phyloP scores from a whole-genome alignment of 2,329 filamentous ascomycete genomes.

The Aspergillus neoniger region DNA sequence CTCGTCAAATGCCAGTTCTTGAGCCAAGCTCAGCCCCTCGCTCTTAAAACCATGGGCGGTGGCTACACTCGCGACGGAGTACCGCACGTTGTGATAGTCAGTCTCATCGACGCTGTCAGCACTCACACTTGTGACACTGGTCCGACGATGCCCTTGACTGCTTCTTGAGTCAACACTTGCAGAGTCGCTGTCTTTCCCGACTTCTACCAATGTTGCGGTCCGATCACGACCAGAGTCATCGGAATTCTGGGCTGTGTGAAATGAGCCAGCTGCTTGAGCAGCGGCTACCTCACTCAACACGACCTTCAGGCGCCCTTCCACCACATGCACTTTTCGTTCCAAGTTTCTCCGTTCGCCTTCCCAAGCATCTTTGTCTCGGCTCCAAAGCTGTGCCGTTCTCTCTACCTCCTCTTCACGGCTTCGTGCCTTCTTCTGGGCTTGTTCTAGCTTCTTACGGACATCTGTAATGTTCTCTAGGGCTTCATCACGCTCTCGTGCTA shows the following conservation, averaged over 20 bases:
- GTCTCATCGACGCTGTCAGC: constrained; percentile 39
- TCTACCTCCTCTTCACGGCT: constrained; percentile 81
- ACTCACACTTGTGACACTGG: constrained; percentile 56
- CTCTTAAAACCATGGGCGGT: constrained; percentile 57
- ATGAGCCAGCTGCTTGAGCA: constrained; percentile 37
- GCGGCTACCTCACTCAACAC: constrained; percentile 78
- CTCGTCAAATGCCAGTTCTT: constrained; percentile 85
- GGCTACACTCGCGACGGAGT: constrained; percentile 66
- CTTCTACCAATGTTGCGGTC: constrained; percentile 23
- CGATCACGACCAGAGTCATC: constrained; percentile 55
- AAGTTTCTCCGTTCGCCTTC: constrained; percentile 77
- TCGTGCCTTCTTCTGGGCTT: constrained; percentile 73
- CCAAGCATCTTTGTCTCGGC: constrained; percentile 81
- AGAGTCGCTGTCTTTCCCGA: constrained; percentile 61
- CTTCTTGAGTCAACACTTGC: constrained; percentile 69
- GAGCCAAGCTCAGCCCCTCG: constrained; percentile 77
- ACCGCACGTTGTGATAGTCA: constrained; percentile 63
- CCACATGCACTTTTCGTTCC: constrained; percentile 85
- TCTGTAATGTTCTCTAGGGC: constrained; percentile 73
- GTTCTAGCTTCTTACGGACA: constrained; percentile 73
- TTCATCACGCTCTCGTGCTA: constrained; percentile 83
- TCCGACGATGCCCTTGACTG: constrained; percentile 63
- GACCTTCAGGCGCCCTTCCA: constrained; percentile 79
- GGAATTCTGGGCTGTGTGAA: constrained; percentile 49
- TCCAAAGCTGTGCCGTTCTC: constrained; percentile 77